Conservation (phyloP, 1,284 basidiomycete species). For the Trichosporon asahii region DNA sequence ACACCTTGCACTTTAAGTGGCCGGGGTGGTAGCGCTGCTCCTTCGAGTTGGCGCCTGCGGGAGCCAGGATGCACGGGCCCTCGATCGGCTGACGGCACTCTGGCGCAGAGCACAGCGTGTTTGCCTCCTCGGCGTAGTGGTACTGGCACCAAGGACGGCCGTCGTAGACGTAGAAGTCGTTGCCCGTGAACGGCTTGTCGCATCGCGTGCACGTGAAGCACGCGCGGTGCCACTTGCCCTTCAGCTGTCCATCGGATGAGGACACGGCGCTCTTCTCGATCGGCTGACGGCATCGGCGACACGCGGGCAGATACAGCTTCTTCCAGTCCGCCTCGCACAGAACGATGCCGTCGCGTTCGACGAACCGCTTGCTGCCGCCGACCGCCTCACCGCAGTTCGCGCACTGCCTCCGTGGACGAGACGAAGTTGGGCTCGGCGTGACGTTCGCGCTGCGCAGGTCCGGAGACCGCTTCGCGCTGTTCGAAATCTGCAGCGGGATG, state of each 20-base stretch:
- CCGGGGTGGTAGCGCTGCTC: constrained; percentile 79
- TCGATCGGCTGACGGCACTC: constrained; percentile 83
- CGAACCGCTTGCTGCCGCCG: constrained; percentile 69
- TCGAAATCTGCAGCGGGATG: background rate
- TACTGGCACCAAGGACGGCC: constrained; percentile 82
- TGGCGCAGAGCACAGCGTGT: constrained; percentile 73
- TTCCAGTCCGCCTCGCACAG: constrained; percentile 88
- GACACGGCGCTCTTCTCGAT: constrained; percentile 90
- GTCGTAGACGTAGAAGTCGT: constrained; percentile 80
- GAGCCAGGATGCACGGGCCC: constrained; percentile 72
- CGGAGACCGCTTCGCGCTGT: background rate
- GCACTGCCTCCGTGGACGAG: constrained; percentile 52
- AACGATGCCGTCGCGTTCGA: constrained; percentile 63
- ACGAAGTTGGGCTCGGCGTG: background rate
- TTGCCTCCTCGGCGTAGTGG: constrained; percentile 78
- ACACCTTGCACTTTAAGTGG: constrained; percentile 62
- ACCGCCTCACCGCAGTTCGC: constrained; percentile 65
- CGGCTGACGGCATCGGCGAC: constrained; percentile 72
- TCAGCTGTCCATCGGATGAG: constrained; percentile 81
- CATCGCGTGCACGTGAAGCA: constrained; percentile 83
- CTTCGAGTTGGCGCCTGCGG: constrained; percentile 52
- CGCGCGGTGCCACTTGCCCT: constrained; percentile 83
- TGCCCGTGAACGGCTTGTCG: constrained; percentile 80
- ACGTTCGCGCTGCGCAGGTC: background rate
- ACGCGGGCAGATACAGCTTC: constrained; percentile 83